phyloP scores from a whole-genome alignment of 495 filamentous ascomycete species.

The Penicillium cataractarum region DNA sequence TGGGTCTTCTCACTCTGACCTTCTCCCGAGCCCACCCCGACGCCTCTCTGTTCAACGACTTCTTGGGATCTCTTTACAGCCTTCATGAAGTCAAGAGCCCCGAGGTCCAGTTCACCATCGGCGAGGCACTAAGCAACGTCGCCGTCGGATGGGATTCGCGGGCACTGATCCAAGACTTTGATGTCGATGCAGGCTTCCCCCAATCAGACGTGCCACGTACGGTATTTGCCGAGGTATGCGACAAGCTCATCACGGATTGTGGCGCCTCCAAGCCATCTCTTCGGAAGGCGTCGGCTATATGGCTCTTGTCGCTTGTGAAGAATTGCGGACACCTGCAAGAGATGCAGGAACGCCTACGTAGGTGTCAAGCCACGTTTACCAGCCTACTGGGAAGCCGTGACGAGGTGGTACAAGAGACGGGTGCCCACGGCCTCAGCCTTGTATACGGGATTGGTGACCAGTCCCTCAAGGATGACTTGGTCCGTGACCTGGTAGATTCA shows the following conservation, averaged over 20 bases:
- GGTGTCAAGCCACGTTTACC: conserved; percentile 87
- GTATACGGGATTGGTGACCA: conserved; percentile 91
- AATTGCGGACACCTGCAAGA: conserved; percentile 77
- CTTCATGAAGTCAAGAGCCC: conserved; percentile 82
- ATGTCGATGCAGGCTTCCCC: conserved; percentile 57
- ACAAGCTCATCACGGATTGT: conserved; percentile 74
- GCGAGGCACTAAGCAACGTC: conserved; percentile 78
- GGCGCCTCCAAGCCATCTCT: conserved; percentile 82
- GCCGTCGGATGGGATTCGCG: conserved; percentile 79
- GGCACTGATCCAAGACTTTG: conserved; percentile 60
- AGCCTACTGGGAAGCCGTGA: conserved; percentile 85
- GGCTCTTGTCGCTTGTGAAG: conserved; percentile 90
- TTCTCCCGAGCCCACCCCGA: conserved; percentile 44
- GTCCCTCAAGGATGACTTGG: conserved; percentile 76
- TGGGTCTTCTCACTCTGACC: conserved; percentile 68
- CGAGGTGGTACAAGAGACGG: conserved; percentile 92
- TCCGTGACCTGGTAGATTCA: conserved; percentile 80
- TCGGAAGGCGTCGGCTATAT: conserved; percentile 86
- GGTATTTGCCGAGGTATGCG: conserved; percentile 58
- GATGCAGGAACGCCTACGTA: conserved; percentile 70
- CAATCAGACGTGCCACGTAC: conserved; percentile 44
- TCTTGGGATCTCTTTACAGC: conserved; percentile 66
- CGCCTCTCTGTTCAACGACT: conserved; percentile 35
- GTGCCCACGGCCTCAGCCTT: conserved; percentile 83
- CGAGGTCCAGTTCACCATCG: conserved; percentile 85